Percentiles rank a stretch among this genome's conserved stretches.
Conservation (phyloP, 202 grass and related monocot genomes). For the Elaeis oleifera region DNA sequence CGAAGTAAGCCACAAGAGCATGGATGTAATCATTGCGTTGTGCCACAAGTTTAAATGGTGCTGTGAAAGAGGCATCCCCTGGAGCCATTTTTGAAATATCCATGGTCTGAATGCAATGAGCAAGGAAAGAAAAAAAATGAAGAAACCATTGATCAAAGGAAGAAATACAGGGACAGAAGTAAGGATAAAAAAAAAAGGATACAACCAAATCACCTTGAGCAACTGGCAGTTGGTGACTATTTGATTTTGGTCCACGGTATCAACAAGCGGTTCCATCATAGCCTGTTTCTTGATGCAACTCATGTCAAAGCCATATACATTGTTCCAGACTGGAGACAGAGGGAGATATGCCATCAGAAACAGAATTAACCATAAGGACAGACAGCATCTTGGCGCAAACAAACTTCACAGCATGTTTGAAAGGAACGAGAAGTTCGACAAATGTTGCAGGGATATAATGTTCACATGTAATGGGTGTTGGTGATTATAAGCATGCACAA, state of each 20-base stretch:
- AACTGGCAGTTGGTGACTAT: slow-evolving; percentile 87
- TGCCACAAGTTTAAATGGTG: slow-evolving; percentile 82
- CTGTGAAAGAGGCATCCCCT: slow-evolving; percentile 82
- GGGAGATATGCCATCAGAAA: not conserved
- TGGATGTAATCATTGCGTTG: slow-evolving; percentile 91
- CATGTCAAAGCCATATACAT: slow-evolving; percentile 98
- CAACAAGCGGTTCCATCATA: slow-evolving; percentile 89
- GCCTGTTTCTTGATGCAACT: slow-evolving; percentile 97
- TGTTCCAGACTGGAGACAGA: slow-evolving; percentile 58
- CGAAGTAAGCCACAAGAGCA: slow-evolving; percentile 89
- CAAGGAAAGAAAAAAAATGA: slow-evolving; percentile 3
- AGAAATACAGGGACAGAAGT: slow-evolving; percentile 6
- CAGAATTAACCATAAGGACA: not conserved
- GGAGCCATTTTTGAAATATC: slow-evolving; percentile 90
- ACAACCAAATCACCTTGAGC: slow-evolving; percentile 46
- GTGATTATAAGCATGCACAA: not conserved
- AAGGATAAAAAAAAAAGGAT: not conserved
- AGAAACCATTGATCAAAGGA: not conserved
- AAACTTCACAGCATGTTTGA: slow-evolving; percentile 4
- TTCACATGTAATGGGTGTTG: too few species aligned
- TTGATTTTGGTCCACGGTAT: slow-evolving; percentile 80
- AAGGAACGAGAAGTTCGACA: not conserved
- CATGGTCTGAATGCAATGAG: slow-evolving; percentile 56
- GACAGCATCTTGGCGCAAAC: too few species aligned
- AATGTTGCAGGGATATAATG: too few species aligned